Conservation (phyloP, 768 basidiomycete genomes). For the Suillus brevipes region DNA sequence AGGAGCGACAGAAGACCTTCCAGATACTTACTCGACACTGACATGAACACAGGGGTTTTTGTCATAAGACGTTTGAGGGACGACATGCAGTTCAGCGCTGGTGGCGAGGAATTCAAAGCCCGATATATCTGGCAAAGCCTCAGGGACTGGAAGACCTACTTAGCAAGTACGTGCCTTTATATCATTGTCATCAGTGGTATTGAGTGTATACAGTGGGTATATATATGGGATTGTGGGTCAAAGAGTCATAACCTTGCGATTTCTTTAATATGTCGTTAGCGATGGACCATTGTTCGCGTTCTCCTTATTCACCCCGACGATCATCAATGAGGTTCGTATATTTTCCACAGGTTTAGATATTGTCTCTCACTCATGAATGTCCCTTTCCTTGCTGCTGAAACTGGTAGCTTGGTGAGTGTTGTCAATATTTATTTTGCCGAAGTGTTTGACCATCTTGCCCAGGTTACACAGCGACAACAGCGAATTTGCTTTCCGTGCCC, state of each 20-base stretch:
- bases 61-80: slow-evolving; percentile 64
- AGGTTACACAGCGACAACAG: slow-evolving; percentile 64
- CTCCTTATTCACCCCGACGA: slow-evolving; percentile 50
- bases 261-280: slow-evolving; percentile 26
- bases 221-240: slow-evolving; percentile 65
- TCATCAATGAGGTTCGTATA: slow-evolving; percentile 49
- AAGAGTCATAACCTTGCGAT: slow-evolving; percentile 19
- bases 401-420: background rate
- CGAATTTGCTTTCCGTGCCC: slow-evolving; percentile 76
- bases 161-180: slow-evolving; percentile 51
- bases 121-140: slow-evolving; percentile 62
- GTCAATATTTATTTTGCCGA: background rate
- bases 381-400: background rate
- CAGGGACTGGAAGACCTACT: slow-evolving; percentile 72
- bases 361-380: background rate
- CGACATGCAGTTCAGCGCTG: slow-evolving; percentile 67
- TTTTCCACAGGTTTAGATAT: background rate
- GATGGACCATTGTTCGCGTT: slow-evolving; percentile 54
- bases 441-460: slow-evolving; percentile 2
- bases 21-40: background rate
- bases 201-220: slow-evolving; percentile 52
- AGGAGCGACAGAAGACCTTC: slow-evolving; percentile 15
- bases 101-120: slow-evolving; percentile 52
- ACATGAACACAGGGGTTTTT: slow-evolving; percentile 47
- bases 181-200: slow-evolving; percentile 6